Percentiles rank a stretch among this genome's conserved stretches.
Conservation (phyloP, 2,329 filamentous ascomycete genomes). For the Trichoderma atrobrunneum region DNA sequence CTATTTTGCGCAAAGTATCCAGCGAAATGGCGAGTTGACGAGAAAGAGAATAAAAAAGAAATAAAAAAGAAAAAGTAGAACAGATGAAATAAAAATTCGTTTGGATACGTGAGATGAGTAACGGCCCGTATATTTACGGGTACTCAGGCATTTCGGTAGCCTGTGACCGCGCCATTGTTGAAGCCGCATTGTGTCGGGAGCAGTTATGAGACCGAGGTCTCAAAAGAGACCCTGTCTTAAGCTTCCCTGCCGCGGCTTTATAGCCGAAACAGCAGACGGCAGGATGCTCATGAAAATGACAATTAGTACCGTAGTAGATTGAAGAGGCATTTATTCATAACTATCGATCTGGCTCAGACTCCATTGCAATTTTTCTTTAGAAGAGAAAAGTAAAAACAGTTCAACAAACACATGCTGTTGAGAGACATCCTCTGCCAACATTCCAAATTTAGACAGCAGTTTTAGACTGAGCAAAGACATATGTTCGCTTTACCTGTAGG, state of each 20-base stretch:
- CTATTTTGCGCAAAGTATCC: not conserved
- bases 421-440: not conserved
- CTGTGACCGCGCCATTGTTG: not conserved
- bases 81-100: not conserved
- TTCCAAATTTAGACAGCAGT: not conserved
- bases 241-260: not conserved
- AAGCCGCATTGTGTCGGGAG: not conserved
- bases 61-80: not conserved
- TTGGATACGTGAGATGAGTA: not conserved
- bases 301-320: not conserved
- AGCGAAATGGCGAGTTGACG: not conserved
- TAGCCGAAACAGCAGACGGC: not conserved
- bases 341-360: not conserved
- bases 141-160: not conserved
- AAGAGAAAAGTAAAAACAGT: not conserved
- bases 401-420: not conserved
- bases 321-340: not conserved
- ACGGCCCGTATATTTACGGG: not conserved
- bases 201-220: slow-evolving; percentile 8
- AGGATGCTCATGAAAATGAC: not conserved
- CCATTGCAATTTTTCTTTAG: not conserved
- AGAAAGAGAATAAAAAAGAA: not conserved
- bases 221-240: not conserved
- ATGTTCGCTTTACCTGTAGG: not conserved
- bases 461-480: not conserved